Base-by-base conservation (phyloP, 805 yeast species). In the Pichia sporocuriosa region DNA sequence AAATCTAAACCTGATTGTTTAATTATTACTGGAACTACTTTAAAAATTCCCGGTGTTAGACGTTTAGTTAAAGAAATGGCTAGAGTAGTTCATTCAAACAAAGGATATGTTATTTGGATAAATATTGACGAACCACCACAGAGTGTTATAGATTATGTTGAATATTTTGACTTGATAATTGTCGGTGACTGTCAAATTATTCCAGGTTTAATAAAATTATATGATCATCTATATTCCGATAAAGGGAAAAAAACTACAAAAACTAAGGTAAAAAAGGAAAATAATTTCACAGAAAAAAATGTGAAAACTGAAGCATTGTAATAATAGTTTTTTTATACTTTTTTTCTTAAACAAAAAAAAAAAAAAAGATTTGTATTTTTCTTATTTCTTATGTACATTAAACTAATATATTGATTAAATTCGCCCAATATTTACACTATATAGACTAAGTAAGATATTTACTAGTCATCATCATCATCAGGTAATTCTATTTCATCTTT, bases 11-110 rank as follows among this genome's bases (percentile, higher is more conserved):
- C 94, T 15, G 96, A 88, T 57, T 81, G 90, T 52, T 62, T 87
- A 35, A 62, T 88, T 6, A 80, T 88, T 39, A 84, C 83, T 7
- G 96, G 96, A 3, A 88, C 96, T 0, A 80, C 94, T 2, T 66
- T 88, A 44, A 80, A 84, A 55, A 88, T 88, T 22, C 87, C 87
- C 0, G 86, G 86, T 2, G 87, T 81, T 9, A 63, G 75, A 50
- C 63, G 80, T 43, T 56, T 81, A 34, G 81, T 78, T 8, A 73
- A 70, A 48, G 84, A 80, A 50, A 66, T 81, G 65, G 69, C 81
- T 1, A 69, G 69, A 44, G 70, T 72, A 6, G 77, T 80, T 3
- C 79, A 72, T 49, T 65, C 76, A 2, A 67, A 69, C 20, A 72
- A 68, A 38, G 85, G 86, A 1, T 70, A 73, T 44, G 74, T 79